These are phyloP conservation scores for Xylariaceae sp. DNA, from an alignment of 2,329 filamentous ascomycete genomes.

Conservation along the genomic window DNA sequence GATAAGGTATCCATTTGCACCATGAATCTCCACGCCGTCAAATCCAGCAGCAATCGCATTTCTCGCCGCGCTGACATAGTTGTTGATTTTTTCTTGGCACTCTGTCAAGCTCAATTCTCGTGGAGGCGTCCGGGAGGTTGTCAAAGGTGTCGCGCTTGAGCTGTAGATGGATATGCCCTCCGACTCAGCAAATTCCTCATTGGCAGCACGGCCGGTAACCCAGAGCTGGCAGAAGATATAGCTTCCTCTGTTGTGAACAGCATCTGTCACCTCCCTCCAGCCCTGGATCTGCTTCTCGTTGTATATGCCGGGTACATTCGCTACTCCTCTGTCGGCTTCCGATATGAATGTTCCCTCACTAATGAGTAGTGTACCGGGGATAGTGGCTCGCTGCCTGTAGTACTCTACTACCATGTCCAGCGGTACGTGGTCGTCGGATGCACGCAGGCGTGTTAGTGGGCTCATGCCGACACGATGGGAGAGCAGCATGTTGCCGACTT, in stretches of 20 bases:
- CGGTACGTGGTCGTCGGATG: slow-evolving; percentile 38
- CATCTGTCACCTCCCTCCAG: slow-evolving; percentile 52
- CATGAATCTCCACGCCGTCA: slow-evolving; percentile 62
- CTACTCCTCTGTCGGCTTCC: slow-evolving; percentile 41
- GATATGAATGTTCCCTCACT: slow-evolving; percentile 51
- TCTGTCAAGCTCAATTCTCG: slow-evolving; percentile 55
- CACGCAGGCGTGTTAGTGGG: slow-evolving; percentile 49
- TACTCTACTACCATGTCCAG: slow-evolving; percentile 33
- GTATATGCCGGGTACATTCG: slow-evolving; percentile 49
- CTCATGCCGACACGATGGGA: slow-evolving; percentile 32
- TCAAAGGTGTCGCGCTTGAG: slow-evolving; percentile 35
- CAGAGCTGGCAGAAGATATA: slow-evolving; percentile 60
- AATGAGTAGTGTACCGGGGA: slow-evolving; percentile 44
- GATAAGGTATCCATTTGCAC: slow-evolving; percentile 55
- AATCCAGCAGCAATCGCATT: slow-evolving; percentile 59
- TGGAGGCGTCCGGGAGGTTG: slow-evolving; percentile 46
- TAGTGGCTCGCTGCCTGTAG: slow-evolving; percentile 39
- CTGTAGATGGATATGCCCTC: slow-evolving; percentile 29
- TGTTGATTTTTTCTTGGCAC: slow-evolving; percentile 55
- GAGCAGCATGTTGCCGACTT: slow-evolving; percentile 13
- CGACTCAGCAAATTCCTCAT: slow-evolving; percentile 24
- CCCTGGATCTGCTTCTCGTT: slow-evolving; percentile 44
- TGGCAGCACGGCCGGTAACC: slow-evolving; percentile 52
- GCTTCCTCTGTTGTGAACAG: slow-evolving; percentile 52
- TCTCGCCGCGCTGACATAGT: slow-evolving; percentile 49